Percentiles rank a stretch among this genome's conserved stretches.
These are phyloP conservation scores for Saccharum hybrid DNA, from an alignment of 202 grass and related monocot species.

Conservation along the genomic window DNA sequence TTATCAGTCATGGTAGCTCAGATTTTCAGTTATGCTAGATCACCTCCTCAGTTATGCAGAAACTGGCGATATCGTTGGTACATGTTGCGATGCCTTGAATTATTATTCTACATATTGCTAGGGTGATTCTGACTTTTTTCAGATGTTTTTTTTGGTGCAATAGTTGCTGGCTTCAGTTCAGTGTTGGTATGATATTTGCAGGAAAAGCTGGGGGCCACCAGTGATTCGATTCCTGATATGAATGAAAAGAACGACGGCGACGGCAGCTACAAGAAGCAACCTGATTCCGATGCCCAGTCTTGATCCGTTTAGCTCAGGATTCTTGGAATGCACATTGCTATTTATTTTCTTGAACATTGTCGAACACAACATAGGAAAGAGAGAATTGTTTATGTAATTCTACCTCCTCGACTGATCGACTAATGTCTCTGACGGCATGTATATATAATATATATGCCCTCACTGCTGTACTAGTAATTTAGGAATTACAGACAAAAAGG, in stretches of 20 bases:
- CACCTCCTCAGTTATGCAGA: not conserved
- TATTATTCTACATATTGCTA: not conserved
- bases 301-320: slow-evolving; percentile 39
- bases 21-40: not conserved
- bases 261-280: slow-evolving; percentile 38
- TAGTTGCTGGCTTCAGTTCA: slow-evolving; percentile 21
- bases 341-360: slow-evolving; percentile 22
- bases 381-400: not conserved
- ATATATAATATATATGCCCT: slow-evolving; percentile 4
- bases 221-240: slow-evolving; percentile 57
- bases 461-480: not conserved
- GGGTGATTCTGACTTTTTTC: not conserved
- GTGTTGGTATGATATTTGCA: slow-evolving; percentile 27
- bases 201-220: slow-evolving; percentile 45
- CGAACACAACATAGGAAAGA: not conserved
- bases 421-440: not conserved
- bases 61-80: not conserved
- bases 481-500: not conserved
- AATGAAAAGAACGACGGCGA: slow-evolving; percentile 47
- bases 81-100: not conserved
- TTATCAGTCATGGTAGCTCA: not conserved
- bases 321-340: slow-evolving; percentile 31
- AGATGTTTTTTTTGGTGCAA: not conserved
- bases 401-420: not conserved
- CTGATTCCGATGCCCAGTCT: slow-evolving; percentile 40